phyloP scores from a whole-genome alignment of 1,284 basidiomycete genomes.

The Trichosporon inkin region DNA sequence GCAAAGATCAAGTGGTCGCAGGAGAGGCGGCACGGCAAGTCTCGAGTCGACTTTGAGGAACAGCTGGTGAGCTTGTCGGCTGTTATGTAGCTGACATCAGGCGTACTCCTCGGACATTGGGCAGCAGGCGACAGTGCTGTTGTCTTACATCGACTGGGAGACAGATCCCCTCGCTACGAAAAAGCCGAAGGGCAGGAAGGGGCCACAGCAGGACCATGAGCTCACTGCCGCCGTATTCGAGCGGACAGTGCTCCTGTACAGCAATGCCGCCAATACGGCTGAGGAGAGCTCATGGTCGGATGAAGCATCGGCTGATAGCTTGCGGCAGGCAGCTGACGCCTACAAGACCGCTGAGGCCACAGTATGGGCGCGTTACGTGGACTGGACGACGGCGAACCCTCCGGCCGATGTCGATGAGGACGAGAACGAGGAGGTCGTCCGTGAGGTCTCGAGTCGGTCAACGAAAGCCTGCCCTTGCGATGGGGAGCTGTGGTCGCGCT shows the following conservation, averaged over 20 bases:
- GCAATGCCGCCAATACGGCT: constrained; percentile 54
- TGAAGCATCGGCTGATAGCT: constrained; percentile 54
- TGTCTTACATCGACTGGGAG: constrained; percentile 45
- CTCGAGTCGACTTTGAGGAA: constrained; percentile 42
- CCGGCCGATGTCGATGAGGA: constrained; percentile 55
- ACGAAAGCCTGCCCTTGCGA: constrained; percentile 40
- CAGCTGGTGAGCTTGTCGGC: constrained; percentile 30
- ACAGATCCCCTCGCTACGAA: constrained; percentile 52
- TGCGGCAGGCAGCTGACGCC: constrained; percentile 22
- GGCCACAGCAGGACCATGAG: constrained; percentile 53
- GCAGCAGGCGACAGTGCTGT: constrained; percentile 26
- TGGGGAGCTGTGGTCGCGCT: constrained; percentile 39
- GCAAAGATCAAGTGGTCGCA: constrained; percentile 48
- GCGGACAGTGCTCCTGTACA: constrained; percentile 62
- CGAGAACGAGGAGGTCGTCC: constrained; percentile 40
- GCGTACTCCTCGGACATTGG: constrained; percentile 19
- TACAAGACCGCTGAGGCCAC: constrained; percentile 42
- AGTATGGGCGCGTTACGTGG: constrained; percentile 40
- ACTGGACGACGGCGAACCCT: constrained; percentile 28
- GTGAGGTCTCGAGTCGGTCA: constrained; percentile 19
- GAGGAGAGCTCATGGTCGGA: constrained; percentile 54
- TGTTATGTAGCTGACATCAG: constrained; percentile 14
- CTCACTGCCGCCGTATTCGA: constrained; percentile 66
- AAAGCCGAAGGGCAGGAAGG: constrained; percentile 49
- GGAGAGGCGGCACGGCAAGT: constrained; percentile 40